Evolutionary conservation across 257 asterid species (phyloP), one percentile per base, ranked within the genome.

Genomic region (Ilex asprella): DNA sequence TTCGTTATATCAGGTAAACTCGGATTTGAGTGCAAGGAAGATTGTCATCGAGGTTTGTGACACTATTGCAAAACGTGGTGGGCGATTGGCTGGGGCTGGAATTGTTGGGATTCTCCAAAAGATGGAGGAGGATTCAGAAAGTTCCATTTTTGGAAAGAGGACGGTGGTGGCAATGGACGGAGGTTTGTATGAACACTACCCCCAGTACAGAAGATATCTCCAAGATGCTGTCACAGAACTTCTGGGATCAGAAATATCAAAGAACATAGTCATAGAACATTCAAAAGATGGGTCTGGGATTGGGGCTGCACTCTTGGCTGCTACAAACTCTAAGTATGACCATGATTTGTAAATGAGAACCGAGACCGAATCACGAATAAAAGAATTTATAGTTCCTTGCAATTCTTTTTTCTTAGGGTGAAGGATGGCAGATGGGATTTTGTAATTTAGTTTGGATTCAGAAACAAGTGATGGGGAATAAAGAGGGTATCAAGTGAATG

Each of bases 81-180:
- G 95, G 53, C 84, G 90, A n/a, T 66, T 88, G 60, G 88, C 88
- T 0, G 93, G 95, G 5, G 92, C 96, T 2, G 96, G 96, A 67
- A 82, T 86, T 2, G 88, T 82, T 0, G 96, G 96, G 69, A 88
- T 88, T 66, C 80, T 88, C 14, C 67, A 84, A 53, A 88, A 88
- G 79, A 82, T 88, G 90, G 95, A 88, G 69, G 72, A 65, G 49
- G 90, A 88, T 60, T 78, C 86, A 0, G 72, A 75, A 62, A 87
- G 88, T 2, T 49, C 60, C 5, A 60, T 79, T 4, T 88, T 83
- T 29, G 95, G 92, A 39, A 86, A 84, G 74, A 78, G 90, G 56
- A 77, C 90, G 27, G 95, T 82, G 16, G 95, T 88, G 78, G 96
- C 96, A 0, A 86, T 86, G 92, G 96, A 88, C 46, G 96, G 96